These are phyloP conservation scores for Zygnema circumcarinatum DNA, from an alignment of 139 green algal species.

Conservation along the genomic window DNA sequence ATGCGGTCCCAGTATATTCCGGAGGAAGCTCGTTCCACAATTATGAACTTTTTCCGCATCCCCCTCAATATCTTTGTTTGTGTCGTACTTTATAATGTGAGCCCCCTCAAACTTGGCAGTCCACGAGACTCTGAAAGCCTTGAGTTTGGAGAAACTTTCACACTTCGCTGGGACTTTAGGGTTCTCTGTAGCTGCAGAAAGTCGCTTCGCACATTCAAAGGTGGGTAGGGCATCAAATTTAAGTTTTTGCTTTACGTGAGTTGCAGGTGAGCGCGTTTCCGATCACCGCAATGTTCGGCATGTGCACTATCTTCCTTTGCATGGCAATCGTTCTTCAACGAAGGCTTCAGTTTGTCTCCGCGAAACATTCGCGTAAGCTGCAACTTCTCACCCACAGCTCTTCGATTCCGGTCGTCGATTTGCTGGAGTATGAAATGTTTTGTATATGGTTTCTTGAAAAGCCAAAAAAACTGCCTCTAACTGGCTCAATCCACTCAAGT, in stretches of 20 bases:
- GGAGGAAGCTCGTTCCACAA: constrained; percentile 91
- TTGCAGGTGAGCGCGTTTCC: constrained; percentile 74
- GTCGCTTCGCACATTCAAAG: no score
- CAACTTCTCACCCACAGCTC: no score
- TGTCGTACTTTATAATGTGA: constrained; percentile 93
- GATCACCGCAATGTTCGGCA: constrained; percentile 88
- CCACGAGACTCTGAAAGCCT: no score
- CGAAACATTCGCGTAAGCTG: neutral
- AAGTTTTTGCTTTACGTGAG: neutral
- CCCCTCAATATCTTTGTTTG: constrained; percentile 98
- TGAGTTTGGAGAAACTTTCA: no score
- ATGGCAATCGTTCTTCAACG: constrained; percentile 49
- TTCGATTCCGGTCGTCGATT: no score
- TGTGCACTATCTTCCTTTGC: constrained; percentile 89
- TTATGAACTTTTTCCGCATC: constrained; percentile 98
- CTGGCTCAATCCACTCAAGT: no score
- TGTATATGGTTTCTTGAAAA: no score
- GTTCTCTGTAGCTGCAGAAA: no score
- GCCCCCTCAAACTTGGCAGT: constrained; percentile 28
- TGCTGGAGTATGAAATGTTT: no score
- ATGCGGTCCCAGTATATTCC: constrained; percentile 83
- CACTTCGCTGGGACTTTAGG: no score
- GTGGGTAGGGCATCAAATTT: no score
- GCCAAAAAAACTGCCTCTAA: no score
- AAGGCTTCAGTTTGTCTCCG: constrained; percentile 16